These are phyloP conservation scores for Prosopis cineraria DNA, from an alignment of 306 rosid genomes.

Conservation along the genomic window DNA sequence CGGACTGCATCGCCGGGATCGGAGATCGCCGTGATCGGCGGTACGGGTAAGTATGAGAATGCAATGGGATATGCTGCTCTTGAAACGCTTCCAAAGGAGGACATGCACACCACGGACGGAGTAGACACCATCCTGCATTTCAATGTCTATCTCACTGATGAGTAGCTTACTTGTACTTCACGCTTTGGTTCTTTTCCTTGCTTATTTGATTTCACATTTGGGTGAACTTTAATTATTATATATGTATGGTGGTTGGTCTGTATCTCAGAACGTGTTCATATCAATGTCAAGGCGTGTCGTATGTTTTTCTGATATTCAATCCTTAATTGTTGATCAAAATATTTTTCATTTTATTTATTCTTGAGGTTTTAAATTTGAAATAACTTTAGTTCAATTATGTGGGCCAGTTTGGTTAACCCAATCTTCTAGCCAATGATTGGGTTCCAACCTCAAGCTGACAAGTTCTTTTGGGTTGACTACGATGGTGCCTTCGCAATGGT, in stretches of 20 bases:
- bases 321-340: too few relatives aligned
- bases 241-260: neutral
- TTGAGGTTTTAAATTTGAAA: too few relatives aligned
- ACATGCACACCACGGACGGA: conserved; percentile 76
- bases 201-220: neutral
- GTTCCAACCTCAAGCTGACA: too few relatives aligned
- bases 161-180: neutral
- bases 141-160: conserved; percentile 54
- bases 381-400: too few relatives aligned
- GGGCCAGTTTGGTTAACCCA: too few relatives aligned
- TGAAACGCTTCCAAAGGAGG: conserved; percentile 52
- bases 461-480: too few relatives aligned
- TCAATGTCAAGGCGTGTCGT: neutral
- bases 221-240: neutral
- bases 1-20: conserved; percentile 66
- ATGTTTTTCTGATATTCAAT: too few relatives aligned
- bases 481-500: too few relatives aligned
- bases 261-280: neutral
- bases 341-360: too few relatives aligned
- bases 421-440: too few relatives aligned
- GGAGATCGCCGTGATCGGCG: conserved; percentile 74
- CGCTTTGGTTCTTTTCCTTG: too few relatives aligned
- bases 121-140: conserved; percentile 70
- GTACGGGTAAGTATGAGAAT: conserved; percentile 77
- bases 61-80: conserved; percentile 57